These are phyloP conservation scores for Aspergillus incahuasiensis DNA, from an alignment of 495 filamentous ascomycete genomes.

Conservation along the genomic window DNA sequence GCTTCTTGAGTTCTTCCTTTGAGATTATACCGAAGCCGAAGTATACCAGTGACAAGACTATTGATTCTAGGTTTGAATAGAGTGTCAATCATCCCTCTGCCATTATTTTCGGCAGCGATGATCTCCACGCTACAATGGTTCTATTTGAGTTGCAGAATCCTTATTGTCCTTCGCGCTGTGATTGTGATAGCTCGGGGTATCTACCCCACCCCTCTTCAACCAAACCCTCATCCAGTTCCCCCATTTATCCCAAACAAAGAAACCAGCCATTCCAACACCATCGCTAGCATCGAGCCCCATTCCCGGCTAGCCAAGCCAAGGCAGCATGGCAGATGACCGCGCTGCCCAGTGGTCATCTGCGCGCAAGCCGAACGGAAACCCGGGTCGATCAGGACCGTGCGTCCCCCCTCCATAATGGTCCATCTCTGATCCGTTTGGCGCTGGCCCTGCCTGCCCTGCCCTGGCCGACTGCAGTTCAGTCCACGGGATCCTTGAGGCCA, in stretches of 20 bases:
- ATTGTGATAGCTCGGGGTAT: too few species aligned
- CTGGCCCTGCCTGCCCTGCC: background rate
- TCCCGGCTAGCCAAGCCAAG: background rate
- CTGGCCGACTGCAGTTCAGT: background rate
- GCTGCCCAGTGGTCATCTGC: constrained; percentile 7
- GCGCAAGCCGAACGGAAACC: constrained; percentile 33
- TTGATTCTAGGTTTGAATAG: too few species aligned
- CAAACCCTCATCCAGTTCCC: background rate
- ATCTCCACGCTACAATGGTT: too few species aligned
- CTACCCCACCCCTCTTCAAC: too few species aligned
- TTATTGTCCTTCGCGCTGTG: too few species aligned
- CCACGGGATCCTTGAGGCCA: background rate
- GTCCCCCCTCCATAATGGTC: constrained; percentile 7
- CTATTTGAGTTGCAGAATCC: too few species aligned
- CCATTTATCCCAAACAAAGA: background rate
- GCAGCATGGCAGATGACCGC: constrained; percentile 31
- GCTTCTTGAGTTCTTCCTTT: constrained; percentile 5
- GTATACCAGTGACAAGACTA: background rate
- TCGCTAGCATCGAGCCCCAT: too few species aligned
- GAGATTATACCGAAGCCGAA: background rate
- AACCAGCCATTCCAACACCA: background rate
- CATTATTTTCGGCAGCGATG: too few species aligned
- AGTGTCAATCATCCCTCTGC: too few species aligned
- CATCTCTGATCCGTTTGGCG: background rate
- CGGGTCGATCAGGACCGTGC: constrained; percentile 39